Conservation (phyloP, 495 filamentous ascomycete genomes). For the Opeltia flavorubescens region DNA sequence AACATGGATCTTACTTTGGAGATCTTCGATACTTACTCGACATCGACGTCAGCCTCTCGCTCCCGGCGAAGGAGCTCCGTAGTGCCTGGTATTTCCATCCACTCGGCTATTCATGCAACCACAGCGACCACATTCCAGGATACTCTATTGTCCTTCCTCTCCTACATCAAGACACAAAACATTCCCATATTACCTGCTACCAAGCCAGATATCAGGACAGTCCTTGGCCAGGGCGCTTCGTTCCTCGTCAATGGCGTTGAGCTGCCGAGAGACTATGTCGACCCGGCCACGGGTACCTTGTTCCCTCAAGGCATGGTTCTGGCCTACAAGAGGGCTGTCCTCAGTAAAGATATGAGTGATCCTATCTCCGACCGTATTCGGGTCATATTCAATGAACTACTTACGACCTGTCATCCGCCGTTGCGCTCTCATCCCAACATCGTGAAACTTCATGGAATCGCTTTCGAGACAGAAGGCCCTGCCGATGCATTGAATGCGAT, state of each 20-base stretch:
- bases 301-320: slow-evolving; percentile 14
- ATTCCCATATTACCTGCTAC: slow-evolving; percentile 18
- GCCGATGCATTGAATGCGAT: slow-evolving; percentile 12
- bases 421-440: slow-evolving; percentile 18
- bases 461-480: slow-evolving; percentile 17
- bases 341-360: slow-evolving; percentile 6
- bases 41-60: slow-evolving; percentile 1
- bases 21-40: slow-evolving; percentile 1
- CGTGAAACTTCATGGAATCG: slow-evolving; percentile 17
- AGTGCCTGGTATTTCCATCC: slow-evolving; percentile 14
- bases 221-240: slow-evolving; percentile 17
- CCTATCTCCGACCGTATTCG: slow-evolving; percentile 9
- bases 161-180: slow-evolving; percentile 16
- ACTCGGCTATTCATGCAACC: slow-evolving; percentile 14
- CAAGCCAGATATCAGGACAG: slow-evolving; percentile 16
- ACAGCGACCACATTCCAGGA: slow-evolving; percentile 12
- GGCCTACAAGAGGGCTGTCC: slow-evolving; percentile 16
- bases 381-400: slow-evolving; percentile 14
- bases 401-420: slow-evolving; percentile 18
- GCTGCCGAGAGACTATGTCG: slow-evolving; percentile 14
- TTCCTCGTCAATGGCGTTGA: slow-evolving; percentile 20
- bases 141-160: slow-evolving; percentile 17
- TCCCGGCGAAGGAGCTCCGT: slow-evolving; percentile 12
- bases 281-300: slow-evolving; percentile 9
- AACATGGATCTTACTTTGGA: neutral